Evolutionary conservation across 75 land plant genomes (phyloP), one percentile per base, ranked within the genome.

Genomic region (Ceratopteris richardii): DNA sequence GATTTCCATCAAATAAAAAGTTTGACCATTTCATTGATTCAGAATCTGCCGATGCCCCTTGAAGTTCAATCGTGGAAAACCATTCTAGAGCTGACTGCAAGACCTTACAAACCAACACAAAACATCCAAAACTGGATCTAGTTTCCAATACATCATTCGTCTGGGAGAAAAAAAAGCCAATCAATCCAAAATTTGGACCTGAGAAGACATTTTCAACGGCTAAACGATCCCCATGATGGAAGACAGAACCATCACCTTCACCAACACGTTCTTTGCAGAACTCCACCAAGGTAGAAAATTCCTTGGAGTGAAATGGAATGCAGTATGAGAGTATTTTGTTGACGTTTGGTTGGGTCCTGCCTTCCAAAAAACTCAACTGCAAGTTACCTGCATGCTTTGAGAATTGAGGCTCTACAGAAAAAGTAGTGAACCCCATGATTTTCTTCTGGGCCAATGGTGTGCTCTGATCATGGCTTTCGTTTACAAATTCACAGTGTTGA

Each of bases 1-100:
- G 61, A 29, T 65, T 55, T 37, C 68, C 75, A 22, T 78, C 61
- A 58, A 88, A 76, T 22, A 66, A 63, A 61, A 93, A 85, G 29
- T 78, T 86, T 39, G 61, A 56, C 98, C 94, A 93, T 26, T 60
- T 61, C 57, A 19, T 10, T 30, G 39, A 1, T 23, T 42, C 22
- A 12, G 61, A 44, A 1, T 11, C 17, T 51, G 54, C 46, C 0
- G 27, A 23, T 57, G 56, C 58, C 4, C 71, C 58, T 16, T 67
- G 56, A 58, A 81, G 76, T 44, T 75, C 47, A 10, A 88, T 75
- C 0, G 71, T 58, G 42, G 67, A 80, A 52, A 74, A 25, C 82
- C 89, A 89, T 27, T 79, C 67, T 31, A 88, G 55, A 26, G 86
- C 90, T 77, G 73, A 83, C 0, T n/a, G 31, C 28, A 54, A 40